Evolutionary conservation across 345 rosid species (phyloP).

Genomic region (Rhodamnia rubescens): DNA sequence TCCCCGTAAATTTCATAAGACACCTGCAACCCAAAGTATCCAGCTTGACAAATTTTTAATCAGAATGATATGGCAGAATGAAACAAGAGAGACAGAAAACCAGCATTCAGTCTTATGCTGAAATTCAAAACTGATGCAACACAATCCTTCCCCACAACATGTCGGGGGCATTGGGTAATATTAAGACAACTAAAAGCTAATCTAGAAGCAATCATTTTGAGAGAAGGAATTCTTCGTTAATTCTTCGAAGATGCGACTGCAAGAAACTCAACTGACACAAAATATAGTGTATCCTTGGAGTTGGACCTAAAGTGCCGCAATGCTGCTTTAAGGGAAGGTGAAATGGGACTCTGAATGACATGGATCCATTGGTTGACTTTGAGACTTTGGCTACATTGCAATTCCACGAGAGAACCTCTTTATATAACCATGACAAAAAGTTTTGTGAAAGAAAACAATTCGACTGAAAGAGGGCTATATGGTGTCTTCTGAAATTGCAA

Average conservation of each 20-base stretch:
- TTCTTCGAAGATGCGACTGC: neutral
- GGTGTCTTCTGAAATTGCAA: neutral
- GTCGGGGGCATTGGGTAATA: neutral
- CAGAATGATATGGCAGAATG: neutral
- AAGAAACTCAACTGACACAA: neutral
- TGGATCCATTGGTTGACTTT: neutral
- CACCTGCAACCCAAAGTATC: slow-evolving; percentile 36
- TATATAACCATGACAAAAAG: neutral
- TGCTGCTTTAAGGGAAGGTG: neutral
- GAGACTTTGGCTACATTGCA: neutral
- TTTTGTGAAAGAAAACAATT: neutral
- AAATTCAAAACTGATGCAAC: neutral
- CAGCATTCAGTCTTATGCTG: neutral
- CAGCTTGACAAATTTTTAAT: neutral
- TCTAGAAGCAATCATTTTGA: neutral
- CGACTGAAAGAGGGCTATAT: neutral
- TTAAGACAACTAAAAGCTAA: neutral
- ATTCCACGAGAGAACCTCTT: neutral
- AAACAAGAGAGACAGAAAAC: neutral
- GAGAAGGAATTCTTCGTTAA: neutral
- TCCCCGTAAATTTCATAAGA: slow-evolving; percentile 72
- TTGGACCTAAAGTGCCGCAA: neutral
- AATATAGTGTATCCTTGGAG: neutral
- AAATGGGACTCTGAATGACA: neutral
- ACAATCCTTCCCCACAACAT: neutral